phyloP scores from a whole-genome alignment of 108 stramenopile species.

The Aurantiochytrium sp. region DNA sequence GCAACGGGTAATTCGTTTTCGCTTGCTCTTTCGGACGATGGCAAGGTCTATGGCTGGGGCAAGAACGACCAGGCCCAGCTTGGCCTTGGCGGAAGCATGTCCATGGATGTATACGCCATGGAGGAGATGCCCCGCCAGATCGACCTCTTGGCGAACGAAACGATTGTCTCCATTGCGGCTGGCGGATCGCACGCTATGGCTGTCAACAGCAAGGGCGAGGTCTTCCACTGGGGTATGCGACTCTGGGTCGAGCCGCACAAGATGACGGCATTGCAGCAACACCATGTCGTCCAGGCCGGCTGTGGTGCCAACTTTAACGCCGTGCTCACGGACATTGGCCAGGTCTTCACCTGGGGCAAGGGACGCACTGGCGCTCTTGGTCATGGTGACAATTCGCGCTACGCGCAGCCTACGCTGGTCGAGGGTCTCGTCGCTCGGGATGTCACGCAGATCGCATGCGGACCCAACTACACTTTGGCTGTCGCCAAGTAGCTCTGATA shows the following conservation, averaged over 20 bases:
- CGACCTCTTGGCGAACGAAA: not conserved
- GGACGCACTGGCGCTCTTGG: not conserved
- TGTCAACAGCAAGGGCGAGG: constrained; percentile 35
- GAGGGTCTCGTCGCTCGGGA: not conserved
- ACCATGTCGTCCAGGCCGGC: not conserved
- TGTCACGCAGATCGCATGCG: not conserved
- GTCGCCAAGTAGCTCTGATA: not conserved
- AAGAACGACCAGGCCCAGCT: constrained; percentile 52
- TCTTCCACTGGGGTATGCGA: constrained; percentile 53
- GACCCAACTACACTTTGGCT: not conserved
- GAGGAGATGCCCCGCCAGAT: constrained; percentile 40
- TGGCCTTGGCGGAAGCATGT: constrained; percentile 43
- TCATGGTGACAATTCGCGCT: constrained; percentile 6
- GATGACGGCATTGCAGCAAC: not conserved
- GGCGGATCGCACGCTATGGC: constrained; percentile 37
- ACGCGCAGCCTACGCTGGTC: constrained; percentile 7
- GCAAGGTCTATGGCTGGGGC: constrained; percentile 46
- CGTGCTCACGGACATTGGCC: not conserved
- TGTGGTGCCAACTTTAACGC: not conserved
- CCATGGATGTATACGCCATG: constrained; percentile 56
- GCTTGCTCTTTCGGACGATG: constrained; percentile 28
- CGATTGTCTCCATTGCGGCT: constrained; percentile 9
- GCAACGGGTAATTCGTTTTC: constrained; percentile 44
- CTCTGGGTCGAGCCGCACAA: constrained; percentile 21
- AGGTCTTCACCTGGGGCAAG: not conserved